phyloP scores from a whole-genome alignment of 768 basidiomycete genomes.

The Psilocybe sp. region DNA sequence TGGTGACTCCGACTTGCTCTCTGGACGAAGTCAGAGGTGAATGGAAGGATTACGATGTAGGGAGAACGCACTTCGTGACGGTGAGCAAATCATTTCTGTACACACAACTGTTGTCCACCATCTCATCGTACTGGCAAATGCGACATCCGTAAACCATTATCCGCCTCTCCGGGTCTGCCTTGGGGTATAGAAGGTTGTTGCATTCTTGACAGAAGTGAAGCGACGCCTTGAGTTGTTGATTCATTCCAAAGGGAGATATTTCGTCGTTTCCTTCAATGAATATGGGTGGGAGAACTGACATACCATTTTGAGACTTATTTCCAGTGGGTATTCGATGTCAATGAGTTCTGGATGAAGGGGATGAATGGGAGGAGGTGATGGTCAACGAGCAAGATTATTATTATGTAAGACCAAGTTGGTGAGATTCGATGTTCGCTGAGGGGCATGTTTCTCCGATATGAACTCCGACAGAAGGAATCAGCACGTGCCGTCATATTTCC shows the following conservation, averaged over 20 bases:
- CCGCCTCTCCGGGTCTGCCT: conserved; percentile 82
- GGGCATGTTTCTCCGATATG: too few species aligned
- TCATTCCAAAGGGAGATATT: not conserved
- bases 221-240: conserved; percentile 51
- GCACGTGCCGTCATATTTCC: too few species aligned
- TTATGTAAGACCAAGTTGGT: too few species aligned
- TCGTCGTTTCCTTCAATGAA: too few species aligned
- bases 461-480: too few species aligned
- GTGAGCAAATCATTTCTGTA: conserved; percentile 93
- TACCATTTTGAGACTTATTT: not conserved
- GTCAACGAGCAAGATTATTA: too few species aligned
- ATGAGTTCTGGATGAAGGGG: too few species aligned
- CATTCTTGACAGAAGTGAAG: conserved; percentile 93
- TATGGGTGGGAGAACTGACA: too few species aligned
- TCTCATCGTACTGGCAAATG: conserved; percentile 86
- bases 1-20: conserved; percentile 91
- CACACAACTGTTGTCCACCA: conserved; percentile 84
- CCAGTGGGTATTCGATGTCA: not conserved
- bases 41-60: not conserved
- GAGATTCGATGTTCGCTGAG: too few species aligned
- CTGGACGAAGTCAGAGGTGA: conserved; percentile 38
- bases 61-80: conserved; percentile 72
- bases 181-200: conserved; percentile 92
- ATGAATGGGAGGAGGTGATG: too few species aligned
- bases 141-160: conserved; percentile 90